Conservation (phyloP, 805 yeast genomes). For the Kodamaea laetipori region DNA sequence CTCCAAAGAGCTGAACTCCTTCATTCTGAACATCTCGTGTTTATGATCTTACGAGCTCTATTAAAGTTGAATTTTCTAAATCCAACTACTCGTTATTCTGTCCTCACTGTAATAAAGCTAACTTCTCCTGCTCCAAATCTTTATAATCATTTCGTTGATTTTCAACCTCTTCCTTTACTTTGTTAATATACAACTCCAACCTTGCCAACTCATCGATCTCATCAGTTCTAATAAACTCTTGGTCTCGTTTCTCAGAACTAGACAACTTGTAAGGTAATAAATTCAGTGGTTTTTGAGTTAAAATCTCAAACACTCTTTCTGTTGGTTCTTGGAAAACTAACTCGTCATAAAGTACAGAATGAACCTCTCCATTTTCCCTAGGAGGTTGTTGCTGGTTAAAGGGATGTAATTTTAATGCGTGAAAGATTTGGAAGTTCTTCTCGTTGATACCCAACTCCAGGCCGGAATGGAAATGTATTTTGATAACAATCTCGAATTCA, state of each 20-base stretch:
- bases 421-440: constrained; percentile 82
- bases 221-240: constrained; percentile 42
- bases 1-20: too few species aligned
- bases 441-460: constrained; percentile 66
- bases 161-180: constrained; percentile 43
- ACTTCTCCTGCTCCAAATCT: constrained; percentile 44
- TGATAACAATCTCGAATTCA: constrained; percentile 90
- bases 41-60: too few species aligned
- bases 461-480: constrained; percentile 82
- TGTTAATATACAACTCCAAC: constrained; percentile 40
- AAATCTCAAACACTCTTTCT: constrained; percentile 76
- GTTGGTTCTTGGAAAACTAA: constrained; percentile 95
- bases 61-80: too few species aligned
- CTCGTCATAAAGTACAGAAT: constrained; percentile 73
- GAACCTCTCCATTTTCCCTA: constrained; percentile 45
- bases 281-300: constrained; percentile 69
- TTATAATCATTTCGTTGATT: constrained; percentile 41
- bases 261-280: constrained; percentile 44
- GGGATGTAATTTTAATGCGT: constrained; percentile 90
- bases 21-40: too few species aligned
- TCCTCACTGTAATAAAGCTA: constrained; percentile 38
- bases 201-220: constrained; percentile 45
- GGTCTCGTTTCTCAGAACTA: constrained; percentile 40
- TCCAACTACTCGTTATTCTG: too few species aligned
- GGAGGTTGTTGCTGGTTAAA: constrained; percentile 51